A percentile compares a stretch with the other conserved stretches of the same genome.
These are phyloP conservation scores for Pyrenophora seminiperda DNA, from an alignment of 2,329 filamentous ascomycete genomes.

Conservation along the genomic window DNA sequence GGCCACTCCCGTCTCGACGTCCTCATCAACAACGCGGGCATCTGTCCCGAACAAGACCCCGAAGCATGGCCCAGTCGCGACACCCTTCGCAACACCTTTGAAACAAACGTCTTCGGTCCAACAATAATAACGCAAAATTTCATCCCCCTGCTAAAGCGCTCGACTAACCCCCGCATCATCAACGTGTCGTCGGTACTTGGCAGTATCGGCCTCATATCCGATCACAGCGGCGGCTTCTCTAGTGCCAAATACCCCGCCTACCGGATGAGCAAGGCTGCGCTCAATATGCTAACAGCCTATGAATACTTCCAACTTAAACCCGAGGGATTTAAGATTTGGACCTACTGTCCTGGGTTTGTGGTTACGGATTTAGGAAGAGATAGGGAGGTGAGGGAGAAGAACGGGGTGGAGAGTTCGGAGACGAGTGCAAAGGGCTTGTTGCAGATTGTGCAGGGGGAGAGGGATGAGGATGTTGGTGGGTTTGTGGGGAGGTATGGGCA, in stretches of 20 bases:
- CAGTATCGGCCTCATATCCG: slow-evolving; percentile 31
- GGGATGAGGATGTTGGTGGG: slow-evolving; percentile 34
- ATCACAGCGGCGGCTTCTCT: slow-evolving; percentile 11
- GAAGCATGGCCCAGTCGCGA: slow-evolving; percentile 22
- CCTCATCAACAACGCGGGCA: slow-evolving; percentile 83
- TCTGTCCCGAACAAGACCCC: slow-evolving; percentile 37
- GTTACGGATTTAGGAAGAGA: slow-evolving; percentile 33
- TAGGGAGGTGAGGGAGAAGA: slow-evolving; percentile 22
- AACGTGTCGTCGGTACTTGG: slow-evolving; percentile 46
- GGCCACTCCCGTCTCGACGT: slow-evolving; percentile 67
- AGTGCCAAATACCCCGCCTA: slow-evolving; percentile 27
- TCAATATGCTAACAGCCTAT: slow-evolving; percentile 45
- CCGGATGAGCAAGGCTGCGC: slow-evolving; percentile 44
- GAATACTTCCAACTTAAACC: slow-evolving; percentile 48
- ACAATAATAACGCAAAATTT: slow-evolving; percentile 42
- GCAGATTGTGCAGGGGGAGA: slow-evolving; percentile 39
- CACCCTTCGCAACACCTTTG: slow-evolving; percentile 30
- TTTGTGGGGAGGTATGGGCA: slow-evolving; percentile 34
- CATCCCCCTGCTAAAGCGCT: slow-evolving; percentile 42
- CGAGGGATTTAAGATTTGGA: slow-evolving; percentile 35
- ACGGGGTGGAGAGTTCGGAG: slow-evolving; percentile 34
- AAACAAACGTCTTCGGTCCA: slow-evolving; percentile 48
- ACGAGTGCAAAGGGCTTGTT: slow-evolving; percentile 41
- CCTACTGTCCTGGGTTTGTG: slow-evolving; percentile 41
- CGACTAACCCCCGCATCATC: slow-evolving; percentile 39